phyloP scores from a whole-genome alignment of 2,329 filamentous ascomycete genomes.

The Delphinella strobiligena region DNA sequence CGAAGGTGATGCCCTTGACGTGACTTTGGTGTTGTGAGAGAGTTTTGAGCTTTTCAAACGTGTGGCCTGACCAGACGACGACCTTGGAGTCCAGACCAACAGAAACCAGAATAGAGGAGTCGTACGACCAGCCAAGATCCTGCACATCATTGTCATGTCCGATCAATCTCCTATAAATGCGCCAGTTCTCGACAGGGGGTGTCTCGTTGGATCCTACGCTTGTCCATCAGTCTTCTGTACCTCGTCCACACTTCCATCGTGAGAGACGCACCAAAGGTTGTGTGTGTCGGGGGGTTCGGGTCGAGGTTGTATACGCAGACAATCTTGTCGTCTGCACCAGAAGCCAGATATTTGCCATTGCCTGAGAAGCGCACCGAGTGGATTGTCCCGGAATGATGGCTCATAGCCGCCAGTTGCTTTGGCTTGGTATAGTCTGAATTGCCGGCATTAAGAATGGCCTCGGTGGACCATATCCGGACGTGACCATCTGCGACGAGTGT shows the following conservation, averaged over 20 bases:
- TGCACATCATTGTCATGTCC: constrained; percentile 98
- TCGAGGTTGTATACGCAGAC: constrained; percentile 95
- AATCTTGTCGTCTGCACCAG: constrained; percentile 96
- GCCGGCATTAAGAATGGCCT: constrained; percentile 74
- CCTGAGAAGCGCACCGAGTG: constrained; percentile 95
- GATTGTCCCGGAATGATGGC: constrained; percentile 94
- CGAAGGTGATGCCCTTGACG: constrained; percentile 97
- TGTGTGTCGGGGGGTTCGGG: constrained; percentile 61
- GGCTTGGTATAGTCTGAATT: constrained; percentile 62
- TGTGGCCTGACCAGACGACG: constrained; percentile 95
- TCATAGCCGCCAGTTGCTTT: constrained; percentile 93
- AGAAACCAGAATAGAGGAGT: constrained; percentile 90
- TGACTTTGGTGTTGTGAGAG: constrained; percentile 89
- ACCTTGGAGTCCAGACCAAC: constrained; percentile 96
- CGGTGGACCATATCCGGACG: constrained; percentile 94
- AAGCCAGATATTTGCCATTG: constrained; percentile 89
- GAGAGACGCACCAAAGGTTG: constrained; percentile 58
- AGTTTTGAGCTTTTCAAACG: constrained; percentile 95
- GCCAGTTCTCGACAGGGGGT: constrained; percentile 94
- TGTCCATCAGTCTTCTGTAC: constrained; percentile 10
- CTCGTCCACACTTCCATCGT: constrained; percentile 3
- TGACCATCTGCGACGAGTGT: constrained; percentile 58
- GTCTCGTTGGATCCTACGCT: constrained; percentile 65
- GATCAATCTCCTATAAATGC: constrained; percentile 82
- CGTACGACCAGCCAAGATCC: constrained; percentile 91